Conservation (phyloP, 352 stramenopile species). For the Pythium chondricola region DNA sequence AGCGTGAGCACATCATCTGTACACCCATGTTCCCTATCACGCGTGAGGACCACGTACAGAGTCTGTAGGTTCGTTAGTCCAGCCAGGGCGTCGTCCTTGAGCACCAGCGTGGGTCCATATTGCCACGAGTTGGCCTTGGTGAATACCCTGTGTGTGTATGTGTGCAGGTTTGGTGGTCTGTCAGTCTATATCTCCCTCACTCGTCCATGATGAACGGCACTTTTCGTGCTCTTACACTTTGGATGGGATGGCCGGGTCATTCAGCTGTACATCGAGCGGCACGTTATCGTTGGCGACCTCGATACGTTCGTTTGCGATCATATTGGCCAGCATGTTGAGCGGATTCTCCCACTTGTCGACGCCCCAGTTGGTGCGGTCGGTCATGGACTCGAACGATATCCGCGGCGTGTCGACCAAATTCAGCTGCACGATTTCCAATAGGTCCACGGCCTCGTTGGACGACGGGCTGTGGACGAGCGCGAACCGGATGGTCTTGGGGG, state of each 20-base stretch:
- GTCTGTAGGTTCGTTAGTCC: slow-evolving; percentile 16
- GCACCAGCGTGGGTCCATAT: slow-evolving; percentile 15
- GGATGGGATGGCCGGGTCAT: neutral
- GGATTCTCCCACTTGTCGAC: slow-evolving; percentile 19
- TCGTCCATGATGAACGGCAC: no score
- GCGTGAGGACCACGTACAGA: slow-evolving; percentile 7
- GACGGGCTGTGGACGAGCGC: slow-evolving; percentile 6
- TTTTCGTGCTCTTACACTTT: slow-evolving; percentile 7
- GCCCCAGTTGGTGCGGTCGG: slow-evolving; percentile 12
- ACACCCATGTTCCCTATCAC: no score
- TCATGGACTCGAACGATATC: slow-evolving; percentile 18
- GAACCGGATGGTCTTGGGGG: no score
- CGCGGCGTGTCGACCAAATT: slow-evolving; percentile 4
- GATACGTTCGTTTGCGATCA: slow-evolving; percentile 18
- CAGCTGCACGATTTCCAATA: slow-evolving; percentile 15
- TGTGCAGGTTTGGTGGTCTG: neutral
- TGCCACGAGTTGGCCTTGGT: slow-evolving; percentile 8
- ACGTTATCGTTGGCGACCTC: slow-evolving; percentile 1
- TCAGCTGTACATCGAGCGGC: slow-evolving; percentile 13
- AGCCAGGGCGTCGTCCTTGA: slow-evolving; percentile 13
- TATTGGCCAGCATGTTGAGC: slow-evolving; percentile 15
- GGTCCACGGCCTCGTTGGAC: slow-evolving; percentile 9
- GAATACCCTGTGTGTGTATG: slow-evolving; percentile 12
- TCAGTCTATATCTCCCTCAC: neutral
- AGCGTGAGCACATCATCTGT: neutral